Conservation (phyloP, 2,329 filamentous ascomycete species). For the Colletotrichum horii region DNA sequence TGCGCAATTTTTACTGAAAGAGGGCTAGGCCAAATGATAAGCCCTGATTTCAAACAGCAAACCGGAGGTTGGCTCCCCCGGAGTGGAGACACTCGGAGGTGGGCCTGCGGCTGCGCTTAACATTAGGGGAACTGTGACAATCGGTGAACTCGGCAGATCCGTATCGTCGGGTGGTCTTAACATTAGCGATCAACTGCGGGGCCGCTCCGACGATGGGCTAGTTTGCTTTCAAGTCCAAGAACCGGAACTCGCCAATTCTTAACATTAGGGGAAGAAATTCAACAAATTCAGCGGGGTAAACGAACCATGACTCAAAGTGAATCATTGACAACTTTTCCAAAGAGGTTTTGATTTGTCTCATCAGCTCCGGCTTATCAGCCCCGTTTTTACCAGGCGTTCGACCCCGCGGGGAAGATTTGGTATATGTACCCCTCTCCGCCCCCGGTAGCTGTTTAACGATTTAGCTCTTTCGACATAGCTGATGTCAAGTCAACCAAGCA, state of each 20-base stretch:
- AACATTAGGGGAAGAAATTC: not conserved
- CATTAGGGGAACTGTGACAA: not conserved
- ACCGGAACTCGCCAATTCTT: conserved; percentile 8
- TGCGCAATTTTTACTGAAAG: not conserved
- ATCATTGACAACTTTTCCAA: not conserved
- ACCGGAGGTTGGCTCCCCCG: not conserved
- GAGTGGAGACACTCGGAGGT: not conserved
- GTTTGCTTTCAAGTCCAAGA: not conserved
- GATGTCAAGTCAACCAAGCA: not conserved
- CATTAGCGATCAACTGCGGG: conserved; percentile 12
- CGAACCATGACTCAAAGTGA: not conserved
- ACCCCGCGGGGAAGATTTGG: not conserved
- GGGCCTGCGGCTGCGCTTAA: not conserved
- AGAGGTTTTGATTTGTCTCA: not conserved
- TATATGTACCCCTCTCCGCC: not conserved
- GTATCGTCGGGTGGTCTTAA: conserved; percentile 10
- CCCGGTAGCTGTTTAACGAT: not conserved
- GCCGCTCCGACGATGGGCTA: not conserved
- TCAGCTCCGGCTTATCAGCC: conserved; percentile 1
- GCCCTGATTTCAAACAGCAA: not conserved
- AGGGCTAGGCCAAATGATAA: not conserved
- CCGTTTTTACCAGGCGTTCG: not conserved
- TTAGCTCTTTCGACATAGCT: not conserved
- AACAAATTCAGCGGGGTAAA: not conserved
- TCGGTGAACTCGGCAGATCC: not conserved